Percentiles rank a stretch among this genome's conserved stretches.
Evolutionary conservation across 768 basidiomycete species (phyloP).

Genomic region (Trametes coccinea): DNA sequence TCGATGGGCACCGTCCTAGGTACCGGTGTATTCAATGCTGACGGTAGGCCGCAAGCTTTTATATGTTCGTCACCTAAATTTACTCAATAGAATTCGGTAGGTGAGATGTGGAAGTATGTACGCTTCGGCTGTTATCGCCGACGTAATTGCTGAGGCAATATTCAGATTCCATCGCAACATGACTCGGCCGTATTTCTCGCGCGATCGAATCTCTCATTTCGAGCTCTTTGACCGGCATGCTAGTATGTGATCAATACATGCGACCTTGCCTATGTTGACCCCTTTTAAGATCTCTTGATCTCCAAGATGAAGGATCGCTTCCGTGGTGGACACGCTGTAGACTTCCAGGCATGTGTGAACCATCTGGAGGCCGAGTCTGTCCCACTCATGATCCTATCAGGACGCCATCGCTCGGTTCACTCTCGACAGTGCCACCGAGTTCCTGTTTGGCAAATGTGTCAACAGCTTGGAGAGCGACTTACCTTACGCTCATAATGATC

Average conservation of each 20-base stretch:
- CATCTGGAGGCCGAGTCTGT: background rate
- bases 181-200: slow-evolving; percentile 40
- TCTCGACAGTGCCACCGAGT: slow-evolving; percentile 55
- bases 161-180: slow-evolving; percentile 36
- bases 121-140: background rate
- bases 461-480: slow-evolving; percentile 37
- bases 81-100: slow-evolving; percentile 3
- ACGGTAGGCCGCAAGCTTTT: slow-evolving; percentile 37
- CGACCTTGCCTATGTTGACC: background rate
- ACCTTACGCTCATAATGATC: slow-evolving; percentile 8
- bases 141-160: background rate
- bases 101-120: slow-evolving; percentile 34
- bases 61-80: background rate
- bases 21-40: slow-evolving; percentile 57
- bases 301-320: too few relatives aligned
- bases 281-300: background rate
- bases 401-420: slow-evolving; percentile 50
- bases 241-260: slow-evolving; percentile 22
- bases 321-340: background rate
- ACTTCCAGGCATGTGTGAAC: slow-evolving; percentile 29
- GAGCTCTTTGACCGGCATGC: slow-evolving; percentile 39
- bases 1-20: slow-evolving; percentile 44
- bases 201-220: slow-evolving; percentile 38
- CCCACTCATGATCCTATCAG: slow-evolving; percentile 24
- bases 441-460: slow-evolving; percentile 49